Evolutionary conservation across 2,329 filamentous ascomycete species (phyloP).

Genomic region (Byssothecium circinans): DNA sequence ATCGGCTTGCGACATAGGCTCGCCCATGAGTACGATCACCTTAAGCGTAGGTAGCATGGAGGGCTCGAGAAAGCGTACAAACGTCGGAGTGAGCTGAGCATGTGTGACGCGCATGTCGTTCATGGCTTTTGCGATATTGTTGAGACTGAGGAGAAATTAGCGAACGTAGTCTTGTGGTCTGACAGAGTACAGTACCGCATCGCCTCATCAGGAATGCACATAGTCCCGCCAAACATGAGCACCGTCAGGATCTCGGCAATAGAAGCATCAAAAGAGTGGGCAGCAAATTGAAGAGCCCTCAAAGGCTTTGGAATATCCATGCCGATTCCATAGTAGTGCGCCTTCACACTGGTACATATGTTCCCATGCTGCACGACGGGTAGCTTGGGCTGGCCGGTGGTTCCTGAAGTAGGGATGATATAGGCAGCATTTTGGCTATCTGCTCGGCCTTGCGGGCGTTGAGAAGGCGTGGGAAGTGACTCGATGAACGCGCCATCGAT

Average conservation of each 20-base stretch:
- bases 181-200: conserved; percentile 18
- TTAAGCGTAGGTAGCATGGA: conserved; percentile 42
- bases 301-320: conserved; percentile 15
- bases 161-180: too few relatives aligned
- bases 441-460: conserved; percentile 8
- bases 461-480: conserved; percentile 4
- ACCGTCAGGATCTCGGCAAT: conserved; percentile 22
- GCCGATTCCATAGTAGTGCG: conserved; percentile 16
- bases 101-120: conserved; percentile 23
- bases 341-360: conserved; percentile 20
- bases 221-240: conserved; percentile 23
- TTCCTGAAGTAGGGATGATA: conserved; percentile 28
- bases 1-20: conserved; percentile 25
- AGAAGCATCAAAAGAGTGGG: conserved; percentile 28
- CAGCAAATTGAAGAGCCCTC: conserved; percentile 26
- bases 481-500: conserved; percentile 16
- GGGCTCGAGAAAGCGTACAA: conserved; percentile 34
- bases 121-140: conserved; percentile 43
- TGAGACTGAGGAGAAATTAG: conserved; percentile 28
- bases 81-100: conserved; percentile 24
- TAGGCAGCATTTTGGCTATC: conserved; percentile 24
- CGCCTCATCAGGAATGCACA: conserved; percentile 41
- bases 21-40: conserved; percentile 42
- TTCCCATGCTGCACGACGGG: conserved; percentile 24
- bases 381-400: conserved; percentile 27